phyloP scores from a whole-genome alignment of 73 alveolate genomes.

The Durusdinium trenchii region DNA sequence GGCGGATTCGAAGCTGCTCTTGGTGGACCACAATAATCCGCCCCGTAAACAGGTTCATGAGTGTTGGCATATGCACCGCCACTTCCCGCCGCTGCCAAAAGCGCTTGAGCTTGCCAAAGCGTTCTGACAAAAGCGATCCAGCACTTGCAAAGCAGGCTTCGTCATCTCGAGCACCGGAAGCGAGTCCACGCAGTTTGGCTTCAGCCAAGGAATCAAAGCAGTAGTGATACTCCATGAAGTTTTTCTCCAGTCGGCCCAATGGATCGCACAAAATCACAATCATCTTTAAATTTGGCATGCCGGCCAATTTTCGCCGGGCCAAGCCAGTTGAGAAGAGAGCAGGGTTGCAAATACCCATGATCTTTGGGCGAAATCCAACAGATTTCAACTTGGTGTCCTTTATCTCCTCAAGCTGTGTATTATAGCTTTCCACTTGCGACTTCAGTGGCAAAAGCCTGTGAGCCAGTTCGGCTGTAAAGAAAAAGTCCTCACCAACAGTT shows the following conservation, averaged over 20 bases:
- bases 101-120: not conserved
- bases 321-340: conserved; percentile 31
- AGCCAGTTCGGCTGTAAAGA: conserved; percentile 27
- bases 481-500: not conserved
- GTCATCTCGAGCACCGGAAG: not conserved
- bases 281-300: not conserved
- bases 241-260: conserved; percentile 33
- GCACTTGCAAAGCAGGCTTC: conserved; percentile 47
- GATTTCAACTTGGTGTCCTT: not conserved
- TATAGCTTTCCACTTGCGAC: conserved; percentile 42
- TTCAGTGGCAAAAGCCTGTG: conserved; percentile 60
- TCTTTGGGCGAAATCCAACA: not conserved
- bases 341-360: conserved; percentile 56
- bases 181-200: not conserved
- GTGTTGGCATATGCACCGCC: conserved; percentile 10
- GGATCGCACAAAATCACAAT: conserved; percentile 62
- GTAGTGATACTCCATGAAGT: conserved; percentile 55
- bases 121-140: not conserved
- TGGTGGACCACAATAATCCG: conserved; percentile 12
- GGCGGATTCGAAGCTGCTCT: not conserved
- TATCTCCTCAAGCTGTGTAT: not conserved
- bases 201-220: conserved; percentile 5
- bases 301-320: conserved; percentile 43
- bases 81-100: not conserved
- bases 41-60: conserved; percentile 44